phyloP scores from a whole-genome alignment of 208 protist genomes.

The Wallacemonas sp. region DNA sequence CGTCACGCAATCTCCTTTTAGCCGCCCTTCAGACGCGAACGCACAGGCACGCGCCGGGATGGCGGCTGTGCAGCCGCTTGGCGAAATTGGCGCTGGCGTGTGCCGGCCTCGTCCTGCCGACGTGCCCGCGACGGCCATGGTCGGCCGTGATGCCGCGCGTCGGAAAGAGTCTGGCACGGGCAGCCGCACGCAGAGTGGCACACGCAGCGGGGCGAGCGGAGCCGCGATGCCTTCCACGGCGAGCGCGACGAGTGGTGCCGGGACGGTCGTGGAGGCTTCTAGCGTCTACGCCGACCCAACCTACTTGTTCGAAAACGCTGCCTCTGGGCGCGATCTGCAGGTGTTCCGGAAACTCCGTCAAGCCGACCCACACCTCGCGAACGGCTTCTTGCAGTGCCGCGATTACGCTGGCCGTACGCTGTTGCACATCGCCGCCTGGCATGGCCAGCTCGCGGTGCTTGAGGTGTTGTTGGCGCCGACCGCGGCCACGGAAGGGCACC shows the following conservation, averaged over 20 bases:
- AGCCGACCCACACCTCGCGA: slow-evolving; percentile 58
- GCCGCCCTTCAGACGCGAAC: background rate
- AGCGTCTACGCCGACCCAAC: slow-evolving; percentile 37
- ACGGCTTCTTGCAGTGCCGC: slow-evolving; percentile 60
- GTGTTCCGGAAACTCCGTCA: slow-evolving; percentile 56
- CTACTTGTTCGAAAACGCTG: slow-evolving; percentile 50
- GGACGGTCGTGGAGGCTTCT: background rate
- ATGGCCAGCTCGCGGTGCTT: slow-evolving; percentile 68
- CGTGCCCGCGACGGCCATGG: background rate
- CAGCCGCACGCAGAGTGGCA: background rate
- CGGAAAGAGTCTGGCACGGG: background rate
- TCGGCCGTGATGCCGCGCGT: slow-evolving; percentile 8
- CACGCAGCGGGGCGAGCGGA: background rate
- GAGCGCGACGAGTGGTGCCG: slow-evolving; percentile 10
- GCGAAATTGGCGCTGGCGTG: background rate
- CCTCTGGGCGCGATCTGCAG: slow-evolving; percentile 29
- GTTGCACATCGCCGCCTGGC: slow-evolving; percentile 77
- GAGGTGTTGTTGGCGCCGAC: slow-evolving; percentile 56
- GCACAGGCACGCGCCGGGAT: too few species aligned
- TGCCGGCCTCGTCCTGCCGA: slow-evolving; percentile 15
- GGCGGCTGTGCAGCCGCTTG: background rate
- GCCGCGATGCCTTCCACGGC: background rate
- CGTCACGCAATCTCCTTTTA: background rate
- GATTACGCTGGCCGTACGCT: slow-evolving; percentile 80
- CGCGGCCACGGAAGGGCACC: background rate